Base-by-base conservation (phyloP, 805 yeast genomes). In the Komagataella populi region DNA sequence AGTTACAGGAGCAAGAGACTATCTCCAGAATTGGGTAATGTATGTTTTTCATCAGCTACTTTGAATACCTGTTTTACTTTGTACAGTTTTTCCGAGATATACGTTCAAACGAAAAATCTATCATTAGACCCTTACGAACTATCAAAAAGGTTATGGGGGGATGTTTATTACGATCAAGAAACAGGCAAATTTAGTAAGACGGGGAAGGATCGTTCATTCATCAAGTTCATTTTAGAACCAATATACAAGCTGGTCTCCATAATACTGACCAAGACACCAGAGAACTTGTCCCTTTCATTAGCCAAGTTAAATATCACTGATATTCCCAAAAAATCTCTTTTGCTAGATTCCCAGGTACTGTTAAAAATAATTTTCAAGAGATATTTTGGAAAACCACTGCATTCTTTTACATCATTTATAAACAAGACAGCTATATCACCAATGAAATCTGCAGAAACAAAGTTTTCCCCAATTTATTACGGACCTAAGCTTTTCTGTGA, bases 141-240 rank as follows among this genome's bases (percentile, higher is more conserved):
- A 60, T 67, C 78, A 0, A 60, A 62, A 46, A 70, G 80, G 52
- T 67, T 89, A 18, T 90, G 97, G 96, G 96, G 96, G 0, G 82
- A 84, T 54, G 60, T 79, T 6, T 81, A 72, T 57, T 87, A 68
- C 60, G 64, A 78, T 49, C 57, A 66, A 1, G 51, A 55, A 0
- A 56, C 67, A 1, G 72, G 77, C 7, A 73, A 67, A 50, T 83
- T 88, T 56, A 60, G 72, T 0, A 62, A 62, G 0, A 54, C 49
- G 46, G 67, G 57, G 45, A 39, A 36, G 10, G 20, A 53, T 45
- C 60, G 78, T 50, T 62, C 87, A 1, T 85, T 91, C 63, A 73
- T 76, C 5, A 69, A 72, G 47, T 84, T 88, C 57, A 72, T 93
- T 6, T 66, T 89, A 6, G 80, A 78, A 23, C 99, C 98, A 2